phyloP scores from a whole-genome alignment of 2,329 filamentous ascomycete genomes.

The Diaporthe ampelina region DNA sequence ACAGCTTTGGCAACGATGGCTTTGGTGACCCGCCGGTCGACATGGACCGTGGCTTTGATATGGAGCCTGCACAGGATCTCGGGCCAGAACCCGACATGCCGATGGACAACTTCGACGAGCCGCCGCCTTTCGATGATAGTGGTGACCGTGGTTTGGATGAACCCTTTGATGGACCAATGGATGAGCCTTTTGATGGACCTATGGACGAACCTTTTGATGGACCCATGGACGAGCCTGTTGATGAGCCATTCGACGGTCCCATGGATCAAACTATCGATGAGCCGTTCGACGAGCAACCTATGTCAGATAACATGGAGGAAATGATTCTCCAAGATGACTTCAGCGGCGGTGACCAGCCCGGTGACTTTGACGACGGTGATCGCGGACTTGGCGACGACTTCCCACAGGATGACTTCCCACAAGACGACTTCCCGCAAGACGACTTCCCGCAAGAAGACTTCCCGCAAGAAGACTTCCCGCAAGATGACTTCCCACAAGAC shows the following conservation, averaged over 20 bases:
- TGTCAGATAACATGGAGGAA: not conserved
- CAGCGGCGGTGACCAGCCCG: not conserved
- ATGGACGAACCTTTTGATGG: not conserved
- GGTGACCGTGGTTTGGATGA: too few relatives aligned
- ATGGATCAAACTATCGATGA: not conserved
- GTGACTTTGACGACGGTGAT: not conserved
- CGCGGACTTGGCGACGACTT: constrained; percentile 5
- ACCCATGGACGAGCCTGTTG: not conserved
- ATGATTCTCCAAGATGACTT: constrained; percentile 4
- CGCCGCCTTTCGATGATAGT: not conserved
- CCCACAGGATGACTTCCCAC: not conserved
- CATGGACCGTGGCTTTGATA: not conserved
- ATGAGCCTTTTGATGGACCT: not conserved
- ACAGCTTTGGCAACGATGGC: not conserved
- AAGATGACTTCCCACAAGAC: not conserved
- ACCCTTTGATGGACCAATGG: not conserved
- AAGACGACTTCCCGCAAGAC: not conserved
- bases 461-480: not conserved
- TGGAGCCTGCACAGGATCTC: not conserved
- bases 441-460: not conserved
- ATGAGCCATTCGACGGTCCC: not conserved
- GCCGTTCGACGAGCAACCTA: not conserved
- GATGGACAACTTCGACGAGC: not conserved
- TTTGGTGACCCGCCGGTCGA: not conserved
- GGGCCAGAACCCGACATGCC: not conserved